A percentile compares a stretch with the other conserved stretches of the same genome.
Conservation (phyloP, 768 basidiomycete species). For the Kwoniella newhampshirensis region DNA sequence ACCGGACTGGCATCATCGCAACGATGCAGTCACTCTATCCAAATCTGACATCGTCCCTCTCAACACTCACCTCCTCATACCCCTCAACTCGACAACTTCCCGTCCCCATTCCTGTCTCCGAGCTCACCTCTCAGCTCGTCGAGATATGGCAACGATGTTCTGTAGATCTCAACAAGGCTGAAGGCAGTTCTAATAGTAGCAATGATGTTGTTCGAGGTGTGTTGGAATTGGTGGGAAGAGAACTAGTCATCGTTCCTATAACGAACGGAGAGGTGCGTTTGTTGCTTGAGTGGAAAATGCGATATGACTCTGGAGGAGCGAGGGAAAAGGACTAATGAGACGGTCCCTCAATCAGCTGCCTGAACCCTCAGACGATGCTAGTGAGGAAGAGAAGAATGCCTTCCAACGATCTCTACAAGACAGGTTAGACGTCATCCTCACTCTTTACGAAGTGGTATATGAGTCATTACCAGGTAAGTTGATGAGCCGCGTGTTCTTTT, state of each 20-base stretch:
- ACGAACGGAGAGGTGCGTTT: constrained; percentile 27
- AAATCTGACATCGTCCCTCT: constrained; percentile 13
- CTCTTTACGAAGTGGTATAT: constrained; percentile 41
- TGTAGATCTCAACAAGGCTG: not conserved
- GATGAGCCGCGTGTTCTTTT: too few species aligned
- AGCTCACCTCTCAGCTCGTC: constrained; percentile 14
- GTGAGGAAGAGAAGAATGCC: not conserved
- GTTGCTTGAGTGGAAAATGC: not conserved
- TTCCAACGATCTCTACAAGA: constrained; percentile 35
- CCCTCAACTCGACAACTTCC: constrained; percentile 10
- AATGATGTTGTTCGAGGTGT: constrained; percentile 29
- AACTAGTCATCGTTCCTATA: constrained; percentile 29
- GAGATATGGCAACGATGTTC: constrained; percentile 17
- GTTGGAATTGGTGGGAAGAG: constrained; percentile 44
- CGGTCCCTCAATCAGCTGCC: too few species aligned
- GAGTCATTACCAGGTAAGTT: constrained; percentile 25
- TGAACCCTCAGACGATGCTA: constrained; percentile 13
- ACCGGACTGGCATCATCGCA: constrained; percentile 6
- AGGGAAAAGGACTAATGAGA: too few species aligned
- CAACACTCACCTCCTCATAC: constrained; percentile 4
- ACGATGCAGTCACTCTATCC: constrained; percentile 17
- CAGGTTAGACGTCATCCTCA: constrained; percentile 39
- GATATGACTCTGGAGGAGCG: too few species aligned
- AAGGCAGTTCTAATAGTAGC: constrained; percentile 7
- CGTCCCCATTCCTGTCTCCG: constrained; percentile 14